phyloP scores from a whole-genome alignment of 345 rosid species.

The Cardiospermum halicacabum region DNA sequence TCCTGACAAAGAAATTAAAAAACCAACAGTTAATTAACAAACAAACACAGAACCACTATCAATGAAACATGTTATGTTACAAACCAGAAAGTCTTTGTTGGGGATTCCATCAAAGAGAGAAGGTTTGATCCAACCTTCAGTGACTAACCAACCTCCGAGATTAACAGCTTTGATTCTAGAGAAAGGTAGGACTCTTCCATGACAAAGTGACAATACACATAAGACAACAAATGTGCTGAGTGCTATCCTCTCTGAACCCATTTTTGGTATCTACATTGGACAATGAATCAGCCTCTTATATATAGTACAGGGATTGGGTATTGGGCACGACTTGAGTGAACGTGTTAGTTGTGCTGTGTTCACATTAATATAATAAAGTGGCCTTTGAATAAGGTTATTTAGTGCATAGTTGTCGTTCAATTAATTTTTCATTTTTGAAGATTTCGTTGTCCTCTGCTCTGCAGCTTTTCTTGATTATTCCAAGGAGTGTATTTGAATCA shows the following conservation, averaged over 20 bases:
- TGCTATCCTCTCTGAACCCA: neutral
- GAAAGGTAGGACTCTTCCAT: constrained; percentile 19
- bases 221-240: constrained; percentile 9
- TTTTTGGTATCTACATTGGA: neutral
- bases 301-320: neutral
- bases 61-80: neutral
- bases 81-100: constrained; percentile 61
- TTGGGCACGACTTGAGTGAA: neutral
- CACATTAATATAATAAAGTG: neutral
- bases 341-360: neutral
- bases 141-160: constrained; percentile 70
- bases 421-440: neutral
- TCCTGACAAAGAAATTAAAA: constrained; percentile 24
- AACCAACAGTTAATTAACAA: neutral
- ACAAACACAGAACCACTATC: neutral
- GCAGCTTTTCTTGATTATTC: neutral
- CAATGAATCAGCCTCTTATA: neutral
- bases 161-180: constrained; percentile 43
- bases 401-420: neutral
- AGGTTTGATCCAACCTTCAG: constrained; percentile 72
- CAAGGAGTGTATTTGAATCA: neutral
- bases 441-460: neutral
- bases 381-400: neutral
- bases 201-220: constrained; percentile 6
- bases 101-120: constrained; percentile 60